These are phyloP conservation scores for Tilletia setariae DNA, from an alignment of 1,284 basidiomycete species.

Conservation along the genomic window DNA sequence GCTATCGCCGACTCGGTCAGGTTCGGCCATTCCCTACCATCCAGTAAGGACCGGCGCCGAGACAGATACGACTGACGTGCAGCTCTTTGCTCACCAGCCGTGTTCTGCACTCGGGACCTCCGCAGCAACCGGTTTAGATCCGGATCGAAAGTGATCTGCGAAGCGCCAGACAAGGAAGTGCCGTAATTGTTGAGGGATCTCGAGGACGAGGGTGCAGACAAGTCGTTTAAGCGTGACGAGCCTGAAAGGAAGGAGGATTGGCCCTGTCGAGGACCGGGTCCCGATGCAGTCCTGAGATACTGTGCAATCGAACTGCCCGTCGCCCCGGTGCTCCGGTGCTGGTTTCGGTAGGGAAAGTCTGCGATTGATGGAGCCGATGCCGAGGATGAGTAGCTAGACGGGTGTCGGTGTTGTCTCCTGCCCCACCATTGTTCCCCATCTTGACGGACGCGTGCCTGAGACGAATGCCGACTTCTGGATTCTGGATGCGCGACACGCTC, in stretches of 20 bases:
- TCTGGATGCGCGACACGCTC: too few species aligned
- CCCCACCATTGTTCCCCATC: neutral
- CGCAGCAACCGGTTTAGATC: neutral
- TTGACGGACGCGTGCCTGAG: neutral
- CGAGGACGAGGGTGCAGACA: too few species aligned
- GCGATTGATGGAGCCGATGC: neutral
- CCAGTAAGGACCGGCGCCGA: conserved; percentile 6
- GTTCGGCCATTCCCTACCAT: neutral
- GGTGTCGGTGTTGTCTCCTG: neutral
- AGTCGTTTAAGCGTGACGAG: too few species aligned
- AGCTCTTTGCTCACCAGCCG: neutral
- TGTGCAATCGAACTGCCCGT: too few species aligned
- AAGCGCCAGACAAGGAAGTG: neutral
- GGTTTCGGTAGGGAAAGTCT: too few species aligned
- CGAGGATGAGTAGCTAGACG: neutral
- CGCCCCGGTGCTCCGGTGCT: too few species aligned
- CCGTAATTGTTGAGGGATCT: too few species aligned
- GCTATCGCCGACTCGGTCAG: too few species aligned
- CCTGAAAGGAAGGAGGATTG: too few species aligned
- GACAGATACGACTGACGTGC: neutral
- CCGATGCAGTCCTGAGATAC: too few species aligned
- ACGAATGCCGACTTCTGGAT: too few species aligned
- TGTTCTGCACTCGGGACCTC: neutral
- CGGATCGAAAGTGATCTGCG: neutral
- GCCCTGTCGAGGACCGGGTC: too few species aligned